Base-by-base conservation (phyloP, 2,329 filamentous ascomycete species). In the Lachnellula cervina region DNA sequence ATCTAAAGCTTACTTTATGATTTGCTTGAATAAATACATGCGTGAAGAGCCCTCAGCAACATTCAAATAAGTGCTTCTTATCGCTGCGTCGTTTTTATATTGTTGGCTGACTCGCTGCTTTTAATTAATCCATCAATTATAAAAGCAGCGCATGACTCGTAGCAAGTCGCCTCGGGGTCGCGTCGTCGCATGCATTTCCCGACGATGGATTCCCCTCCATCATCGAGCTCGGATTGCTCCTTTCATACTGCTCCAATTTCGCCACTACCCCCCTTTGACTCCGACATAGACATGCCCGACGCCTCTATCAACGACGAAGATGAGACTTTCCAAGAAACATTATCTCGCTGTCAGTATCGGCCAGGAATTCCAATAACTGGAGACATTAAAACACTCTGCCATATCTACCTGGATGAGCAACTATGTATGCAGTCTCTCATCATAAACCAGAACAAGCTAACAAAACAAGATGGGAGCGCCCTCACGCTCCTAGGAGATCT, bases 381-480 rank as follows among this genome's bases (percentile, higher is more conserved):
- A 56, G 83, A 88, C 64, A 72, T 92, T 17, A 80, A 78, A 54
- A 76, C 83, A 56, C 84, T 90, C 64, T 83, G 82, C 62, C 81
- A 83, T 55, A 87, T 90, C 45, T 88, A 87, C 67, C 75, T 93
- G 0, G 89, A 93, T 70, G 89, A 93, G 71, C 78, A 83, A 55
- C 80, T 52, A 55, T 55, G 51, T 58, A 44, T 42, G 48, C 45
- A 54, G 38, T 45, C 43, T 28, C 28, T 43, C 11, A 16, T 11
- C 25, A 40, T 47, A 16, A n/a, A 38, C 3, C 42, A 43, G 42
- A 44, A 34, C 32, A 49, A 32, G 56, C 56, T 25, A 54, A 52
- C 14, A 35, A 14, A 16, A 32, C 23, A 59, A 84, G 82, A 82
- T 61, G 70, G 68, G 11, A 76, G 80, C 64, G 84, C 84, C 11